Base-by-base conservation (phyloP, 2,329 filamentous ascomycete species). In the Fusarium sp. region DNA sequence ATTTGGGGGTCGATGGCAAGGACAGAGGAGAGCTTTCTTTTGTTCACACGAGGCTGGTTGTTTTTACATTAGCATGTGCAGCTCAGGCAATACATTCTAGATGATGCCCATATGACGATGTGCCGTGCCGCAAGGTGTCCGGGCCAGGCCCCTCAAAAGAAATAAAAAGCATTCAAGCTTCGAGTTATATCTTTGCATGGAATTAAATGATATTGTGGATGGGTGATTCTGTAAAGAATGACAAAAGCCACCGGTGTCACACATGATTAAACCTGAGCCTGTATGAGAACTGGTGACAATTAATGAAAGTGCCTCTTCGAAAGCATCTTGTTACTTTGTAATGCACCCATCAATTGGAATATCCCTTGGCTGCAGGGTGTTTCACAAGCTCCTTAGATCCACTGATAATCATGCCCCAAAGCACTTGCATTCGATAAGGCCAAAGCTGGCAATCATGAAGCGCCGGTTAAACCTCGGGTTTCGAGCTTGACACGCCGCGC, bases 1-100 rank as follows among this genome's bases (percentile, higher is more conserved):
- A 80, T 79, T 78, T 75, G 75, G 77, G 61, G 72, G 74, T 75
- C 67, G 70, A 70, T 76, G 76, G 78, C 74, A 75, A 74, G 73
- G 74, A 75, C 71, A 76, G 72, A 75, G 73, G 73, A 74, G 73
- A 74, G 60, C 55, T 75, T 70, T 73, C 73, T 74, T 68, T 75
- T 76, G 75, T 77, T 76, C 73, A 73, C 68, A 73, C 70, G 65
- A 76, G 75, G 75, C 73, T 75, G 77, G 74, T 78, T 79, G 76
- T 78, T 80, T 79, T 77, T 79, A 77, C 72, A 75, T 72, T 79
- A 80, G 80, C 77, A 80, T 78, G 73, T 75, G 72, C 75, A 75
- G 73, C 72, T 76, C 73, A 76, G 75, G 76, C 76, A 78, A 77
- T 78, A 73, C 74, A 76, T 76, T 76, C 71, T 77, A 75, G 72